Conservation (phyloP, 331 rosid species). For the Pyrus hybrid region DNA sequence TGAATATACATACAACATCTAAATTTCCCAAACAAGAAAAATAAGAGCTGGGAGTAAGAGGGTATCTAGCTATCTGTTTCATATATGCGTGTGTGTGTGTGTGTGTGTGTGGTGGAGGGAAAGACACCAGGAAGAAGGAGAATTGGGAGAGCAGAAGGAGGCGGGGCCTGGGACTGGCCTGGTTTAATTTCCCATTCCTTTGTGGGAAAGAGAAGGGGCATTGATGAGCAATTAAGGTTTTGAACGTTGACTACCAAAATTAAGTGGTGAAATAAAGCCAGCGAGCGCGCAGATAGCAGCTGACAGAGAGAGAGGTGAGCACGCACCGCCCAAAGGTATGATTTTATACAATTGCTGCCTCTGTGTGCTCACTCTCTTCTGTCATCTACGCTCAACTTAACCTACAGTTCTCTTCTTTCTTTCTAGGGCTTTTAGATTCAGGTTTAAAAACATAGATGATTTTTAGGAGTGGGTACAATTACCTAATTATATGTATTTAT, state of each 20-base stretch:
- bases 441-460: too few species aligned
- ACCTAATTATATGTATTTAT: too few species aligned
- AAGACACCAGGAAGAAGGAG: background rate
- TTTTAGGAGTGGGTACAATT: too few species aligned
- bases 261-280: too few species aligned
- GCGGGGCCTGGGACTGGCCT: background rate
- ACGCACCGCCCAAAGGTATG: constrained; percentile 40
- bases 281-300: background rate
- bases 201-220: background rate
- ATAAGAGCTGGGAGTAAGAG: too few species aligned
- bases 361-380: constrained; percentile 82
- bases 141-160: background rate
- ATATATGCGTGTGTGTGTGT: too few species aligned
- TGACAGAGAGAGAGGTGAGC: constrained; percentile 71
- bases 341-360: constrained; percentile 35
- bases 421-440: too few species aligned
- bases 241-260: too few species aligned
- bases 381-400: constrained; percentile 1
- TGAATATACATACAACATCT: too few species aligned
- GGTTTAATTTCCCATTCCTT: background rate
- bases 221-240: background rate
- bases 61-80: too few species aligned
- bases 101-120: background rate
- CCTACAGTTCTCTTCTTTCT: too few species aligned
- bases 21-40: too few species aligned